Evolutionary conservation across 23 red algal species (phyloP).

Genomic region (Gracilariopsis chorda): DNA sequence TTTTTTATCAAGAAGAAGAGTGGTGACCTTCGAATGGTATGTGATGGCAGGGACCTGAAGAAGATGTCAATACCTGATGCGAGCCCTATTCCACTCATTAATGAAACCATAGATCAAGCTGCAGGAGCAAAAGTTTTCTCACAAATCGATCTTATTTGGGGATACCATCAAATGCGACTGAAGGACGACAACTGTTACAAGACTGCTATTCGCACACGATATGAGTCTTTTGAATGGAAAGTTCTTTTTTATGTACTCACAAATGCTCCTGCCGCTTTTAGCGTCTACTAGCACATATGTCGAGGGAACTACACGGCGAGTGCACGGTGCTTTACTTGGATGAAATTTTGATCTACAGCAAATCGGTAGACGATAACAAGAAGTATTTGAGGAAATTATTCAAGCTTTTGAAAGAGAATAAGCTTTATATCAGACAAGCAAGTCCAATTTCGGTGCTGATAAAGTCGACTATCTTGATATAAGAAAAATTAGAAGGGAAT

Average conservation of each 20-base stretch:
- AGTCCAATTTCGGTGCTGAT: not conserved
- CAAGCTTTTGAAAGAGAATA: not conserved
- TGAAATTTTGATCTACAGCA: not conserved
- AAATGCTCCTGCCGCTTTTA: not conserved
- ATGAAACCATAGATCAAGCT: not conserved
- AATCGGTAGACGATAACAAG: not conserved
- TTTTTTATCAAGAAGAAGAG: not conserved
- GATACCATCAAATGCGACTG: conserved; percentile 7
- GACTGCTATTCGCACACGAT: not conserved
- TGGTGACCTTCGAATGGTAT: not conserved
- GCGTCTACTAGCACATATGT: not conserved
- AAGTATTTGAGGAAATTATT: not conserved
- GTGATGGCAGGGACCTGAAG: not conserved
- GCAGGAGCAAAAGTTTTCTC: not conserved
- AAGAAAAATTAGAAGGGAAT: not conserved
- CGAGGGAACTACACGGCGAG: not conserved
- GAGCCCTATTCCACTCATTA: not conserved
- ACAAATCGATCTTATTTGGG: conserved; percentile 15
- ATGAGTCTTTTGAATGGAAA: not conserved
- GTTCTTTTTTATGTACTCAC: not conserved
- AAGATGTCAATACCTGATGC: not conserved
- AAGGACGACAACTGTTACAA: not conserved
- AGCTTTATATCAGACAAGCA: not conserved
- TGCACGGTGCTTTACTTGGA: not conserved
- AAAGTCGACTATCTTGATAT: not conserved